Evolutionary conservation across 2,329 filamentous ascomycete genomes (phyloP), one percentile per base, ranked within the genome.

Genomic region (Escovopsis sp.): DNA sequence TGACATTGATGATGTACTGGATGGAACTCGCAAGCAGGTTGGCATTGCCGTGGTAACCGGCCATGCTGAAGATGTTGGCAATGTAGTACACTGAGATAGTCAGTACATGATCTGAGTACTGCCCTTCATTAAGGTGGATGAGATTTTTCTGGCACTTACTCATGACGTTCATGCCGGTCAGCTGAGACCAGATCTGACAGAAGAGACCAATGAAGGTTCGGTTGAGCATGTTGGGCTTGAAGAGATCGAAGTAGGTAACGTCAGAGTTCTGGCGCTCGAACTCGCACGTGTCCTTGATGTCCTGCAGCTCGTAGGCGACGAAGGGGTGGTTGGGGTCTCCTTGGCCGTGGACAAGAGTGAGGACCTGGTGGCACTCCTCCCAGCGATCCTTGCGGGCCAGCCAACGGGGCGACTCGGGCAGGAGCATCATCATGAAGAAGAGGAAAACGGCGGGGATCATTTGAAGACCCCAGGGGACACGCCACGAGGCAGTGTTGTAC

Each of bases 281-380:
- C 40, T 85, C 79, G 51, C 81, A 74, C 59, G 78, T 80, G 34
- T 81, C 75, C 48, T 75, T 73, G 55, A 91, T 89, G 49, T 88
- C 82, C 18, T 75, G 64, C 56, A 83, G 64, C 57, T 91, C 85
- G 28, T 66, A 70, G 9, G 61, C 61, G 9, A 89, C 84, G 49
- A 83, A 81, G 0, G 75, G 72, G 35, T 73, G 73, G 52, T 77
- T 67, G 2, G 65, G 61, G 47, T 87, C 73, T 2, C 82, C 82
- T 42, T 79, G 68, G 34, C 72, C 77, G 53, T 84, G 80, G 2
- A 83, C 74, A 28, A 80, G 64, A 1, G 66, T 68, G 33, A 70
- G 55, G 3, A 73, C 64, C 15, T 61, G 59, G 42, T 70, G 75
- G 65, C 34, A 73, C 44, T 77, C 69, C 59, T 75, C 76, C 45